Conservation (phyloP, 1,284 basidiomycete genomes). For the Cryptococcus sp. region DNA sequence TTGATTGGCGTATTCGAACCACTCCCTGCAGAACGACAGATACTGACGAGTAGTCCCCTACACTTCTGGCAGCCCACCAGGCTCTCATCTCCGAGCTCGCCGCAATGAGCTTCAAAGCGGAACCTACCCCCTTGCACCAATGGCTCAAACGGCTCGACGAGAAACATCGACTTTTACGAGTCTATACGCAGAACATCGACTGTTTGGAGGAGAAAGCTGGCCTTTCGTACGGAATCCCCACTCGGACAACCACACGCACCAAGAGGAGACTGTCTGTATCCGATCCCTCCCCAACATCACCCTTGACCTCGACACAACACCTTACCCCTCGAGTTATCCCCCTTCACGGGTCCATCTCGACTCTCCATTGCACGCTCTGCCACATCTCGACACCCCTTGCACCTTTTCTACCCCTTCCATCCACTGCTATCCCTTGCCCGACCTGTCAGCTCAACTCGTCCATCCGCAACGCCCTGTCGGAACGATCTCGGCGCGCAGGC, state of each 20-base stretch:
- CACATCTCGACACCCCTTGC: slow-evolving; percentile 62
- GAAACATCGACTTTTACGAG: slow-evolving; percentile 70
- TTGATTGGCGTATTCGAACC: background rate
- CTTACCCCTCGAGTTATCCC: slow-evolving; percentile 69
- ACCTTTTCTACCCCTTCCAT: slow-evolving; percentile 54
- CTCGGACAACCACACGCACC: background rate
- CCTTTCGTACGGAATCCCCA: slow-evolving; percentile 52
- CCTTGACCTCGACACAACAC: slow-evolving; percentile 1
- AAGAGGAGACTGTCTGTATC: background rate
- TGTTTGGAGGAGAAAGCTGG: slow-evolving; percentile 80
- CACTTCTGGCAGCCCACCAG: slow-evolving; percentile 63
- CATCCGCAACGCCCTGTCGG: slow-evolving; percentile 66
- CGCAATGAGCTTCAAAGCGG: slow-evolving; percentile 63
- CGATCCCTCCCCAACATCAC: background rate
- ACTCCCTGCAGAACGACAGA: background rate
- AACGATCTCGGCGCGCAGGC: slow-evolving; percentile 75
- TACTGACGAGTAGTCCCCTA: too few species aligned
- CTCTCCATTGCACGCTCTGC: slow-evolving; percentile 76
- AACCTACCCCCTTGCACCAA: slow-evolving; percentile 77
- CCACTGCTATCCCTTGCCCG: slow-evolving; percentile 66
- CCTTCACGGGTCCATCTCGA: slow-evolving; percentile 77
- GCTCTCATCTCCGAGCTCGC: slow-evolving; percentile 74
- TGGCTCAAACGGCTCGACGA: slow-evolving; percentile 70
- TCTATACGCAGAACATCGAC: slow-evolving; percentile 95
- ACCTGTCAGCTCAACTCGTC: slow-evolving; percentile 66